Base-by-base conservation (phyloP, 225 moss, liverwort and hornwort species). In the Climacium dendroides region DNA sequence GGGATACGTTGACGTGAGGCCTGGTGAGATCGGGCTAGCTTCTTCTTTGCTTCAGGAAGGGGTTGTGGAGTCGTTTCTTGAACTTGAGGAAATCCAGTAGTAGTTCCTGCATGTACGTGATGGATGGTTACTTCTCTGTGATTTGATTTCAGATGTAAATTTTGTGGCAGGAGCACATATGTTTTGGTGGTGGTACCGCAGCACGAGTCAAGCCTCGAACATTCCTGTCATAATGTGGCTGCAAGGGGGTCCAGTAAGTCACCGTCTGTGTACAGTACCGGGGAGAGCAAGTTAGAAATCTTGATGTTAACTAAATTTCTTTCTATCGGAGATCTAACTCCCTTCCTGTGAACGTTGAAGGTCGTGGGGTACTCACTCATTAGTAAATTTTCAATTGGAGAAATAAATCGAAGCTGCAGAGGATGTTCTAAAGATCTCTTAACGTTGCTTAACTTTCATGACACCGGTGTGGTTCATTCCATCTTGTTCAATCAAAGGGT, bases 141-240 rank as follows among this genome's bases (percentile, higher is more conserved):
- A 48, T 35, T 61, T 23, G 62, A 54, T 65, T 77, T 54, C 13
- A 28, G 23, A 28, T 53, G n/a, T 23, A n/a, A 29, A n/a, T 69
- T 22, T 80, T 47, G 55, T 78, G 69, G 57, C 72, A 73, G 93
- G 93, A 14, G 93, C 93, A 75, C 93, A 93, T 62, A 87, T 93
- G 93, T 93, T 93, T 80, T 93, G 93, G 93, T 93, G 93, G 93
- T 90, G 81, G 85, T 93, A 91, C 73, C 87, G 89, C 76, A 93
- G 91, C 87, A 88, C 84, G n/a, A 88, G 82, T 53, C 59, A 61
- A 73, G 90, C 84, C 53, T 76, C 84, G 13, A 85, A 85, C 60
- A 72, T 91, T 84, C 93, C 93, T 18, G 67, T 93, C 26, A 90
- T 90, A 65, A 30, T 93, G 87, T 93, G 93, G 93, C 66, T 93